Percentiles rank a stretch among this genome's conserved stretches.
phyloP scores from a whole-genome alignment of 2,329 filamentous ascomycete genomes.

The Aspergillus tamarii region DNA sequence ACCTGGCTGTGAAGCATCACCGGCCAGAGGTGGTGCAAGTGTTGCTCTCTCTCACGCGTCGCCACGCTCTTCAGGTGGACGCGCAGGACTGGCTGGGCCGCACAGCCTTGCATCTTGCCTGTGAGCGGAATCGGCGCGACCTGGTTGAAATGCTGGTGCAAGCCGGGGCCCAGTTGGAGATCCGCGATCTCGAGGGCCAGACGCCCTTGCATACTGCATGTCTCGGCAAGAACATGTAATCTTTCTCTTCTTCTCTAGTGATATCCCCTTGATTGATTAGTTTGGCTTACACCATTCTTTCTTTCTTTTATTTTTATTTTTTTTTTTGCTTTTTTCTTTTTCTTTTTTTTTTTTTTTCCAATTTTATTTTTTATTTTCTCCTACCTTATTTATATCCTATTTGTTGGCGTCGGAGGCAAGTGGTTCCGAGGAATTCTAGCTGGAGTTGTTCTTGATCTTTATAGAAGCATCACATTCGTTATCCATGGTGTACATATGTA shows the following conservation, averaged over 20 bases:
- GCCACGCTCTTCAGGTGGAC: background rate
- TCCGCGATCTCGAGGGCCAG: slow-evolving; percentile 15
- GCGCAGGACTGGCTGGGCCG: background rate
- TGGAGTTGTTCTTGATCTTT: background rate
- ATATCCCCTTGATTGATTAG: background rate
- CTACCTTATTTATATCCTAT: background rate
- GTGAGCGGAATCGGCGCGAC: slow-evolving; percentile 9
- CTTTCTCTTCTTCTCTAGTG: background rate
- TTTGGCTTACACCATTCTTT: background rate
- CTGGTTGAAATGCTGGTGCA: slow-evolving; percentile 14
- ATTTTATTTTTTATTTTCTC: background rate
- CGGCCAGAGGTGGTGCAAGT: slow-evolving; percentile 1
- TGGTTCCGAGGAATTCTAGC: background rate
- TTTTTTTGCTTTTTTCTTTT: background rate
- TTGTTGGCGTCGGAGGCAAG: background rate
- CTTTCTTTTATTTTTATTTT: background rate
- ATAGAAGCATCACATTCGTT: background rate
- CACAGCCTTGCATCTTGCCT: background rate
- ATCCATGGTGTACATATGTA: background rate
- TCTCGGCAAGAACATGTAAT: slow-evolving; percentile 7
- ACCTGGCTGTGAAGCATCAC: slow-evolving; percentile 7
- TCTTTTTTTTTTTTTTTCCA: too few relatives aligned
- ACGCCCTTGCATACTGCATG: slow-evolving; percentile 12
- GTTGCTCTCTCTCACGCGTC: background rate
- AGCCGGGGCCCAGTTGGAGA: slow-evolving; percentile 14